Conservation (phyloP, 2,329 filamentous ascomycete genomes). For the Alternaria sp. region DNA sequence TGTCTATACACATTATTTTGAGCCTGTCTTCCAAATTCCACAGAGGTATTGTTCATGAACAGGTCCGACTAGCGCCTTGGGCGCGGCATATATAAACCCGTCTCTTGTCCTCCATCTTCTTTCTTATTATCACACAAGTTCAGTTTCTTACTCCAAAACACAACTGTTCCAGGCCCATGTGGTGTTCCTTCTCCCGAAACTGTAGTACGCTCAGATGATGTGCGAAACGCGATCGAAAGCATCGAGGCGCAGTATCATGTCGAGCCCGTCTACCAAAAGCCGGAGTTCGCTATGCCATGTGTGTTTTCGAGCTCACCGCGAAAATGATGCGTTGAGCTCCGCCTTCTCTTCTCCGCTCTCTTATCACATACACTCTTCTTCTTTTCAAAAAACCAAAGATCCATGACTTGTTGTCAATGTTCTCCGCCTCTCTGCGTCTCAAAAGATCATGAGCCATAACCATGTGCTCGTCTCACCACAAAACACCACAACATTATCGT, state of each 20-base stretch:
- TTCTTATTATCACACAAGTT: not conserved
- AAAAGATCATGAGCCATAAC: too few species aligned
- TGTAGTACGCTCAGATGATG: too few species aligned
- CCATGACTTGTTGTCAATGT: not conserved
- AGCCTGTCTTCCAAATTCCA: not conserved
- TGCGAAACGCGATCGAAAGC: not conserved
- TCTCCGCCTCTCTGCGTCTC: not conserved
- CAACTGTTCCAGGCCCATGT: too few species aligned
- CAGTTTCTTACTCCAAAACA: not conserved
- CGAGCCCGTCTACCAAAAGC: not conserved
- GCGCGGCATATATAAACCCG: not conserved
- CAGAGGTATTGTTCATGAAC: not conserved
- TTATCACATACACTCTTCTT: not conserved
- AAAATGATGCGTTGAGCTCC: not conserved
- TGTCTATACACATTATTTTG: rapidly evolving
- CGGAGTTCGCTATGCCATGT: not conserved
- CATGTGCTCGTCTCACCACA: too few species aligned
- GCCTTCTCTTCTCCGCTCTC: not conserved
- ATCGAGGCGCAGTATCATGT: not conserved
- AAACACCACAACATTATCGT: too few species aligned
- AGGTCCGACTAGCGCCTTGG: not conserved
- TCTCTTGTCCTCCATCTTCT: not conserved
- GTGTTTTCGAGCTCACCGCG: not conserved
- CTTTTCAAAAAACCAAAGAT: not conserved
- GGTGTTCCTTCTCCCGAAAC: not conserved